Evolutionary conservation across 768 basidiomycete genomes (phyloP).

Genomic region (Russula compacta): DNA sequence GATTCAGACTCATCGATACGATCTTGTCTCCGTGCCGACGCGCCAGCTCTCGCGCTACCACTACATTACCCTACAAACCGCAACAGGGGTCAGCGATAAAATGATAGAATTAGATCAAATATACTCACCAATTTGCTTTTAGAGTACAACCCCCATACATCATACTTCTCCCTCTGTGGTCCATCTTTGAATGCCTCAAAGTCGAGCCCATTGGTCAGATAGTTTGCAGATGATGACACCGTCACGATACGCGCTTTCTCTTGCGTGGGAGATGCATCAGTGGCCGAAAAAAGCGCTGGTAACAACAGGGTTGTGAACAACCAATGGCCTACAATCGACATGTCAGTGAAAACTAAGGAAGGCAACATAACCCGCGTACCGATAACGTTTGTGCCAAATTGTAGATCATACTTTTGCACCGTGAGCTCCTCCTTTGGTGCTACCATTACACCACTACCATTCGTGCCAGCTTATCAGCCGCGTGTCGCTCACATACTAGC

Average conservation of each 20-base stretch:
- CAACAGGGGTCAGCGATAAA: not conserved
- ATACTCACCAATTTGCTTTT: conserved; percentile 39
- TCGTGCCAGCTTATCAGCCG: not conserved
- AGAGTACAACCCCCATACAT: conserved; percentile 18
- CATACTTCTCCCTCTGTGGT: conserved; percentile 19
- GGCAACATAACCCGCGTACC: conserved; percentile 26
- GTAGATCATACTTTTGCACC: conserved; percentile 43
- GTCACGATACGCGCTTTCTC: conserved; percentile 41
- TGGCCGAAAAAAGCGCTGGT: conserved; percentile 36
- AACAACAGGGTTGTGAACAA: conserved; percentile 48
- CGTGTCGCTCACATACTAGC: not conserved
- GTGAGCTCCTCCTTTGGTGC: conserved; percentile 34
- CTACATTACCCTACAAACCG: conserved; percentile 30
- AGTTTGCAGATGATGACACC: conserved; percentile 34
- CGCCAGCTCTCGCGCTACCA: conserved; percentile 38
- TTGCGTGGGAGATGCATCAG: conserved; percentile 29
- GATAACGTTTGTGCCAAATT: conserved; percentile 49
- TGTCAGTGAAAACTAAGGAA: not conserved
- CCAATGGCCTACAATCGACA: conserved; percentile 39
- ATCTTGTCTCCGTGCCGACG: conserved; percentile 39
- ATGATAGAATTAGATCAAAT: not conserved
- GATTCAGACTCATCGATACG: conserved; percentile 37
- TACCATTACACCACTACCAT: conserved; percentile 40
- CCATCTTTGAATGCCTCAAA: conserved; percentile 32
- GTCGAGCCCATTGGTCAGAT: conserved; percentile 28